Percentiles rank a stretch among this genome's conserved stretches.
These are phyloP conservation scores for Coccomyxa subellipsoidea DNA, from an alignment of 163 green algal genomes.

Conservation along the genomic window DNA sequence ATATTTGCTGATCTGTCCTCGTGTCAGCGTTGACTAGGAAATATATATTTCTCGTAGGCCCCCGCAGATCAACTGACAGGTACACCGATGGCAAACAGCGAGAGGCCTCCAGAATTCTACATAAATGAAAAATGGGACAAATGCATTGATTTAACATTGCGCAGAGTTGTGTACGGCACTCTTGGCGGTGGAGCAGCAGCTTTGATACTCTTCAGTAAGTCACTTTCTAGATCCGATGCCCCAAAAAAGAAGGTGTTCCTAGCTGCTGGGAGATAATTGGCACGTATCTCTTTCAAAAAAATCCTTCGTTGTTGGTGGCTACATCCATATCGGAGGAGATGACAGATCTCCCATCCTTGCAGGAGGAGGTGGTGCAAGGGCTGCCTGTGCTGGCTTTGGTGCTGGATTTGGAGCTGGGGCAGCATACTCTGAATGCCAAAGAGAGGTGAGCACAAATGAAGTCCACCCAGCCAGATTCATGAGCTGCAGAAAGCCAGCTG, in stretches of 20 bases:
- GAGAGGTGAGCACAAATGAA: constrained; percentile 14
- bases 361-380: constrained; percentile 16
- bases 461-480: no score
- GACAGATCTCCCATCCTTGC: not conserved
- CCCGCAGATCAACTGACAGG: not conserved
- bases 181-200: constrained; percentile 16
- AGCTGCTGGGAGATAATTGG: no score
- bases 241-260: not conserved
- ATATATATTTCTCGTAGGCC: not conserved
- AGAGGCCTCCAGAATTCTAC: constrained; percentile 24
- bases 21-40: no score
- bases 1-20: no score
- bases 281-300: no score
- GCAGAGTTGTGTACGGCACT: constrained; percentile 19
- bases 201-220: constrained; percentile 25
- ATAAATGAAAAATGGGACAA: constrained; percentile 30
- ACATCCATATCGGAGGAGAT: not conserved
- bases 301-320: no score
- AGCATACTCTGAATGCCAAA: constrained; percentile 24
- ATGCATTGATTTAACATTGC: constrained; percentile 22
- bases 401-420: constrained; percentile 28
- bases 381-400: constrained; percentile 15
- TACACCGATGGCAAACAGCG: not conserved
- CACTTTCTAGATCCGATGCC: not conserved
- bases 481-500: no score